A percentile compares a stretch with the other conserved stretches of the same genome.
Conservation (phyloP, 169 alveolate genomes). For the Eimeria acervulina region DNA sequence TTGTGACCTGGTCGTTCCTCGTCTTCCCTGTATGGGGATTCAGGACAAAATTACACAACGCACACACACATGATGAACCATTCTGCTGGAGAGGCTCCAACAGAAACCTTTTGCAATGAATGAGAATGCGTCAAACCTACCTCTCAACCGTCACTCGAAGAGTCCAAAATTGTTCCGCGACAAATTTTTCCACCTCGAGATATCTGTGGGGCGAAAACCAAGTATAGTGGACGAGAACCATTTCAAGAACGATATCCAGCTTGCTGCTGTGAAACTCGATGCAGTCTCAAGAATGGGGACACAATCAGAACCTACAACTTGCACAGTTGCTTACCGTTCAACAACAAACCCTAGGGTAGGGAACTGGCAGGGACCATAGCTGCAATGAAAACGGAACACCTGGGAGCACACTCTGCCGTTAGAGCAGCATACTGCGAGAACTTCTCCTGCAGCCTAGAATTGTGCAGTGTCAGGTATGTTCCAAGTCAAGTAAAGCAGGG, state of each 20-base stretch:
- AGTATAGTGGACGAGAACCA: not conserved
- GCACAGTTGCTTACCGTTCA: conserved; percentile 89
- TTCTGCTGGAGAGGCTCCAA: not conserved
- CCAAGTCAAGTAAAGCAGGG: not conserved
- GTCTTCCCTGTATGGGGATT: conserved; percentile 64
- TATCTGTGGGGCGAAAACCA: conserved; percentile 77
- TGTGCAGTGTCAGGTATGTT: not conserved
- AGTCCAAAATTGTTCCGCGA: conserved; percentile 96
- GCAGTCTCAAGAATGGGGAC: not conserved
- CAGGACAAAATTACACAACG: not conserved
- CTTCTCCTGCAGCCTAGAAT: not conserved
- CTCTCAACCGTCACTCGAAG: conserved; percentile 89
- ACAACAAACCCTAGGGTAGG: conserved; percentile 99
- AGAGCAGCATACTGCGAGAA: not conserved
- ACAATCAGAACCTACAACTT: not conserved
- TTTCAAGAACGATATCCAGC: not conserved
- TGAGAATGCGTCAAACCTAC: conserved; percentile 2
- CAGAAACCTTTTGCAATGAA: not conserved
- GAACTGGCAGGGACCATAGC: conserved; percentile 99
- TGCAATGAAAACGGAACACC: conserved; percentile 75
- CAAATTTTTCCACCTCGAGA: conserved; percentile 94
- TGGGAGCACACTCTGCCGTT: not conserved
- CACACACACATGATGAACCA: not conserved
- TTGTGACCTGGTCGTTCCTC: conserved; percentile 81
- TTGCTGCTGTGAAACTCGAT: not conserved